Evolutionary conservation across 208 protist species (phyloP).

Genomic region (Giardia duodenalis): DNA sequence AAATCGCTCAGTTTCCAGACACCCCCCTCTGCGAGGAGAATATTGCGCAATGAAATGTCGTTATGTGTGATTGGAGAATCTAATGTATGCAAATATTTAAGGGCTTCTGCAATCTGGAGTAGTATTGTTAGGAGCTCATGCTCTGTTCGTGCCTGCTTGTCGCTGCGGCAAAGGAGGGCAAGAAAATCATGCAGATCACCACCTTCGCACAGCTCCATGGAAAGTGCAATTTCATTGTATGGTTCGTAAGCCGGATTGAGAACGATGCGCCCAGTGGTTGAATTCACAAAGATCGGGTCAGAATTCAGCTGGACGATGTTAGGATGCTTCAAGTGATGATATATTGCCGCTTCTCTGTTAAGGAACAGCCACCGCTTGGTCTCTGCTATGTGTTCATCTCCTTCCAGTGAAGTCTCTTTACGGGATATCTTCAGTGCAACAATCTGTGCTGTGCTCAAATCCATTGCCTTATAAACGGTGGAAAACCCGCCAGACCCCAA

Average conservation of each 20-base stretch:
- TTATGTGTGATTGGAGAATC: background rate
- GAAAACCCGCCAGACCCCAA: conserved; percentile 2
- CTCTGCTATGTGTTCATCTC: background rate
- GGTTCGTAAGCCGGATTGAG: background rate
- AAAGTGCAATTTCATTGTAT: background rate
- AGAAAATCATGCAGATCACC: background rate
- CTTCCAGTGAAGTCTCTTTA: no score
- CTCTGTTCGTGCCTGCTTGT: background rate
- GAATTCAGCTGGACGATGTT: background rate
- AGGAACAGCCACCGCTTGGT: background rate
- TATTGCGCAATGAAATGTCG: background rate
- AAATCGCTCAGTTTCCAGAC: background rate
- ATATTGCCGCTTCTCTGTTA: background rate
- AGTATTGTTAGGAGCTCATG: background rate
- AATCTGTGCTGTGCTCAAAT: background rate
- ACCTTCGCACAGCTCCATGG: background rate
- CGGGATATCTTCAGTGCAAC: background rate
- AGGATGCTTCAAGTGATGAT: background rate
- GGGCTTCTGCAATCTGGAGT: background rate
- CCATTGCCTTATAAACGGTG: background rate
- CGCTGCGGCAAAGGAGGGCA: background rate
- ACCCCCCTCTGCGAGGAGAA: background rate
- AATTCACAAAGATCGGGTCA: background rate
- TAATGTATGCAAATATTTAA: background rate
- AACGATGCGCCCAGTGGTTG: background rate